A percentile compares a stretch with the other conserved stretches of the same genome.
Conservation (phyloP, 495 filamentous ascomycete species). For the Tuber indicum region DNA sequence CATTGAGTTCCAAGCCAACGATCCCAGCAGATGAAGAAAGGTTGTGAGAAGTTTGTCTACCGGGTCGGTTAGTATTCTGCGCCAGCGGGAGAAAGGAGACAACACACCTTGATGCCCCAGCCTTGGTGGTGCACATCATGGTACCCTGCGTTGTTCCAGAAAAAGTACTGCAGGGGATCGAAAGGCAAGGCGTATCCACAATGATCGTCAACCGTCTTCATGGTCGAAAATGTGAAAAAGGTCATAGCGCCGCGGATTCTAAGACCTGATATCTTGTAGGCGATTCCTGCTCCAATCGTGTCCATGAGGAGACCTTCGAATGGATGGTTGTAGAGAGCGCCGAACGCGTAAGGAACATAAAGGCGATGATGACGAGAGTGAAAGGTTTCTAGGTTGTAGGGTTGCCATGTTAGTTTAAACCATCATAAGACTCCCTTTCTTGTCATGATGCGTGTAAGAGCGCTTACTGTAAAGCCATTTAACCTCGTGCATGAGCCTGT, state of each 20-base stretch:
- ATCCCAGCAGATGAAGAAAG: constrained; percentile 86
- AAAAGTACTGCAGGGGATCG: constrained; percentile 86
- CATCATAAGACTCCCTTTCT: not conserved
- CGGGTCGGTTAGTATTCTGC: constrained; percentile 15
- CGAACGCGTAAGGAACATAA: constrained; percentile 95
- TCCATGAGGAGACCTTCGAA: constrained; percentile 90
- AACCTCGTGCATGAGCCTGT: constrained; percentile 90
- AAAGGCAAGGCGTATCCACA: constrained; percentile 92
- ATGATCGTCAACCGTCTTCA: constrained; percentile 97
- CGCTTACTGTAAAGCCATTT: constrained; percentile 93
- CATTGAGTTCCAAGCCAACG: constrained; percentile 63
- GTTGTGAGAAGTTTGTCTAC: constrained; percentile 61
- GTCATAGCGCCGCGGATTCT: constrained; percentile 69
- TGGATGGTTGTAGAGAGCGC: constrained; percentile 93
- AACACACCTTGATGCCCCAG: constrained; percentile 89
- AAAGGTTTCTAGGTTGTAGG: constrained; percentile 57
- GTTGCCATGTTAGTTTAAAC: not conserved
- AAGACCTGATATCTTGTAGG: constrained; percentile 70
- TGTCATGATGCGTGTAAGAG: constrained; percentile 2
- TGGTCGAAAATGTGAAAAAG: constrained; percentile 75
- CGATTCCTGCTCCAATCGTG: constrained; percentile 74
- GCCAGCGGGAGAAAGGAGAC: constrained; percentile 17
- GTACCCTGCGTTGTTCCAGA: constrained; percentile 87
- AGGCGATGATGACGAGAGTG: constrained; percentile 92
- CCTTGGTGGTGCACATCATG: constrained; percentile 98